Conservation (phyloP, 441 rosid species). For the Populus hybrid region DNA sequence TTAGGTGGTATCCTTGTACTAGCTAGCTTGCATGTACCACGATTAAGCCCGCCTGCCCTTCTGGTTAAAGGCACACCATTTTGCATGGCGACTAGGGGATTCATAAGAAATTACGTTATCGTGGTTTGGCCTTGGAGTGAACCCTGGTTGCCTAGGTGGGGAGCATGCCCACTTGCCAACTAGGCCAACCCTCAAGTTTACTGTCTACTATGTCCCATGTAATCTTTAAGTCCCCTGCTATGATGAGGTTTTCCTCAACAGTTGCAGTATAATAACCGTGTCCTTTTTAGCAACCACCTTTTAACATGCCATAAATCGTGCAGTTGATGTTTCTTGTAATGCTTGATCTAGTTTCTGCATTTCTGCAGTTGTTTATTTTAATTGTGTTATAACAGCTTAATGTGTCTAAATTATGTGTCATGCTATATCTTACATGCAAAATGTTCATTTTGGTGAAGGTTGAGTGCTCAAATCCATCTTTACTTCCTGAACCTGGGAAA, state of each 20-base stretch:
- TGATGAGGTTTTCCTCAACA: slow-evolving; percentile 2
- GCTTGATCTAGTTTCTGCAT: neutral
- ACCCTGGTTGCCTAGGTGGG: neutral
- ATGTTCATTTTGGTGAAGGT: slow-evolving; percentile 47
- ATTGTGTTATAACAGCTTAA: neutral
- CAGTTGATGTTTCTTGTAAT: neutral
- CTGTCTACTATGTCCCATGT: neutral
- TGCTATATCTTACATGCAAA: slow-evolving; percentile 22
- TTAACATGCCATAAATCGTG: neutral
- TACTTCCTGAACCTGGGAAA: slow-evolving; percentile 94
- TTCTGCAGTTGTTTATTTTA: neutral
- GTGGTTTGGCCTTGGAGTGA: neutral
- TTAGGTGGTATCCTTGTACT: neutral
- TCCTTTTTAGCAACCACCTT: neutral
- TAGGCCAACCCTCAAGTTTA: neutral
- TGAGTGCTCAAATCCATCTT: slow-evolving; percentile 94
- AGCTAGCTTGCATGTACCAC: neutral
- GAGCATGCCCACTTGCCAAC: neutral
- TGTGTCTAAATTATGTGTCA: neutral
- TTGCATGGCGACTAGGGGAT: neutral
- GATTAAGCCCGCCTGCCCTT: neutral
- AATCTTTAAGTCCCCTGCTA: neutral
- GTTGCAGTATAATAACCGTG: neutral
- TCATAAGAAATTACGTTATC: neutral
- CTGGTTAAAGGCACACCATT: neutral